Evolutionary conservation across 2,329 filamentous ascomycete species (phyloP), one percentile per base, ranked within the genome.

Genomic region (Colletotrichum liriopes): DNA sequence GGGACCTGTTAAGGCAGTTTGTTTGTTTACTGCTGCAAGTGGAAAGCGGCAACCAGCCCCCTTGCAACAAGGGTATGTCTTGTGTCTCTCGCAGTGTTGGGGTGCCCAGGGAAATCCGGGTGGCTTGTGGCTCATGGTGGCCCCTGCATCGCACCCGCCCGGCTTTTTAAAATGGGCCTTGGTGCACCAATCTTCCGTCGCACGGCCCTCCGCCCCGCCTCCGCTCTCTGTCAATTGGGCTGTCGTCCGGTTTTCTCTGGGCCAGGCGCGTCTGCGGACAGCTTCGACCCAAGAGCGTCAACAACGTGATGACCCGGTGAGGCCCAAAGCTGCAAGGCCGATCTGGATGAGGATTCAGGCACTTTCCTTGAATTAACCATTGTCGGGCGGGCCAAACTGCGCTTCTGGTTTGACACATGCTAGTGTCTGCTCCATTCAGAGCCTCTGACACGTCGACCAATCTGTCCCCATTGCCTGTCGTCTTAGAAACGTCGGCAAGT

Each of bases 21-120:
- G 80, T 81, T 81, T 81, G 79, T 81, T 81, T 81, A 79, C 78
- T 75, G 73, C 69, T 71, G 61, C 73, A 75, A 66, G 43, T 66
- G 41, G 61, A 32, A 66, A 71, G 59, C 72, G 65, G 69, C 70
- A 73, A 72, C 72, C 69, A 72, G 64, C 72, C 69, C 67, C 67
- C 71, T 67, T 67, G 67, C 41, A 65, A 63, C 69, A 47, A 65
- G 68, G 72, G 65, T 64, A 18, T 55, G 45, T 62, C 35, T 39
- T 49, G 58, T 23, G 8, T 37, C 8, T 32, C 55, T n/a, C 12
- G 20, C 32, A 23, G 20, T 20, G 32, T 47, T 11, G 43, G 39
- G 32, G 51, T 49, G 14, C 20, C 66, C 62, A 55, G 14, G 45
- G 58, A 63, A 68, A 68, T 63, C 41, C 56, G 45, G 65, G 65